Evolutionary conservation across 2,329 filamentous ascomycete species (phyloP), one percentile per base, ranked within the genome.

Genomic region (Teratosphaeria nubilosa): DNA sequence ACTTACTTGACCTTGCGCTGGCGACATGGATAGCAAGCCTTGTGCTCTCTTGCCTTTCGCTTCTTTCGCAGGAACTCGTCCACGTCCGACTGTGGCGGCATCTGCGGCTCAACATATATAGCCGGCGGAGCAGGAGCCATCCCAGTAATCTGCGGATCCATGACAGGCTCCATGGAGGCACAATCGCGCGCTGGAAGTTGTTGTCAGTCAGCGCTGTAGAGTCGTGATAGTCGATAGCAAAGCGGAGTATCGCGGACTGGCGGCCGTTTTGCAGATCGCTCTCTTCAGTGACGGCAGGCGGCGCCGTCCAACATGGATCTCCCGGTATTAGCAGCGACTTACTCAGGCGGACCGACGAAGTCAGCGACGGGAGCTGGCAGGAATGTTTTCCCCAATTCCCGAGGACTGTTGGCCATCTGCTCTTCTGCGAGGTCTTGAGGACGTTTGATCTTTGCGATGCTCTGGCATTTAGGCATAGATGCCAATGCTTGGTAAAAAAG

Each of bases 1-100:
- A 25, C 68, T 41, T 60, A 69, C 68, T 68, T 70, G 45, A 73
- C 72, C 62, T 73, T 73, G 9, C 72, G 63, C 62, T 73, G 76
- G 51, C 77, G 71, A 66, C 77, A 80, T 56, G 77, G 77, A 66
- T 79, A 79, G 66, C 77, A 79, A 52, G 76, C 76, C 70, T 79
- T 80, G 70, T 80, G 78, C 68, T 79, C 77, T 31, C 77, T 69
- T 52, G 77, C 77, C 64, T 80, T 80, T 52, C 77, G 70, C 69
- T 79, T 79, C 64, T 76, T 71, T 24, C 76, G 71, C 64, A 79
- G 63, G 45, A 78, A 77, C 63, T 78, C 76, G 67, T 79, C 76
- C 58, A 79, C 77, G 56, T 78, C 76, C 55, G 73, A 69, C 56
- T 76, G 73, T 30, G 65, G 65, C 51, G 75, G 75, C 27, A 65